These are phyloP conservation scores for Apodospora peruviana DNA, from an alignment of 495 filamentous ascomycete species.

Conservation along the genomic window DNA sequence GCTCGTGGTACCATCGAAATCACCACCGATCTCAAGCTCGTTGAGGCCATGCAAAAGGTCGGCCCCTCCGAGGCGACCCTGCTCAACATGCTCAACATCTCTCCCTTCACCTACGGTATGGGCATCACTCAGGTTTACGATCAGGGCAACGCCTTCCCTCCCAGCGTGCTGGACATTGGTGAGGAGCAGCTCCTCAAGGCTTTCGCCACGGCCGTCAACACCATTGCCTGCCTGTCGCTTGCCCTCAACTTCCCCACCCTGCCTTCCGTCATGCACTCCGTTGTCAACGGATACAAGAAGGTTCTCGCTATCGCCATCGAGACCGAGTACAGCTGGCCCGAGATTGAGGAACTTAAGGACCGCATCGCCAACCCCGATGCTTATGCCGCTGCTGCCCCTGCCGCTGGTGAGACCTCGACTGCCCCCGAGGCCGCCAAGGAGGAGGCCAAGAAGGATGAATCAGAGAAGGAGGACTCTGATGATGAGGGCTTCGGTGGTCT, in stretches of 20 bases:
- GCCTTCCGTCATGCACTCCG: conserved; percentile 90
- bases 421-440: conserved; percentile 51
- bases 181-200: conserved; percentile 85
- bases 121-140: conserved; percentile 93
- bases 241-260: conserved; percentile 91
- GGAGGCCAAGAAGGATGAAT: conserved; percentile 58
- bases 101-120: conserved; percentile 99
- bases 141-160: conserved; percentile 81
- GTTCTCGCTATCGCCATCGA: conserved; percentile 81
- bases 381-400: conserved; percentile 76
- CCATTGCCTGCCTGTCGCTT: conserved; percentile 86
- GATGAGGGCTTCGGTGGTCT: conserved; percentile 65
- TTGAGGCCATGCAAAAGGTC: conserved; percentile 89
- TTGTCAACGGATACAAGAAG: conserved; percentile 98
- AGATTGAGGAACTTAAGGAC: conserved; percentile 96
- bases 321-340: conserved; percentile 91
- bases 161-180: conserved; percentile 82
- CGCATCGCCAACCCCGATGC: conserved; percentile 97
- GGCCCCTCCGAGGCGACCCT: conserved; percentile 97
- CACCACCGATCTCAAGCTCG: conserved; percentile 93
- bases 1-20: conserved; percentile 99
- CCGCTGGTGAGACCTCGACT: conserved; percentile 50
- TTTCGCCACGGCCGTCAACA: conserved; percentile 74
- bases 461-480: conserved; percentile 40
- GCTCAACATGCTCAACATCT: conserved; percentile 99